phyloP scores from a whole-genome alignment of 2,329 filamentous ascomycete species.

The Apiospora aurea region DNA sequence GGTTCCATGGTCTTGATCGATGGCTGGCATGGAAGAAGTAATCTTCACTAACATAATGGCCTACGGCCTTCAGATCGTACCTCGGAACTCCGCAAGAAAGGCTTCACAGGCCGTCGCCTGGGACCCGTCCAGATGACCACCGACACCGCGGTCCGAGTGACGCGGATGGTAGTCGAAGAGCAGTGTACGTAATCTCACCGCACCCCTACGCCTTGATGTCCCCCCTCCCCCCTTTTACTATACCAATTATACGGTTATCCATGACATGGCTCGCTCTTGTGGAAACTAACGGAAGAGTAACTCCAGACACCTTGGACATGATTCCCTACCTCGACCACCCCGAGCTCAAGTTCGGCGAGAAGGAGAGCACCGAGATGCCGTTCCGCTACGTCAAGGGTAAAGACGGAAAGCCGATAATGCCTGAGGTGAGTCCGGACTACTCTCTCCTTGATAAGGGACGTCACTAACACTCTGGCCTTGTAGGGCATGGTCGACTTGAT shows the following conservation, averaged over 20 bases:
- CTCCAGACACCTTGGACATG: conserved; percentile 75
- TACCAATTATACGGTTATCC: too few species aligned
- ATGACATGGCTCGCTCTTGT: too few species aligned
- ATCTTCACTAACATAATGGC: neutral
- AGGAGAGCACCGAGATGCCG: conserved; percentile 96
- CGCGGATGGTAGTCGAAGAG: conserved; percentile 85
- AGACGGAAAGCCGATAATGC: conserved; percentile 86
- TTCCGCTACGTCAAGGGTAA: conserved; percentile 89
- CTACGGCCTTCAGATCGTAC: conserved; percentile 73
- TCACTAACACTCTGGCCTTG: conserved; percentile 33
- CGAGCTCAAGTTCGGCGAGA: conserved; percentile 86
- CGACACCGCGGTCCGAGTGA: conserved; percentile 94
- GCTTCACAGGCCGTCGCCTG: conserved; percentile 84
- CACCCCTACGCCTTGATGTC: neutral
- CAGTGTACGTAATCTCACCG: conserved; percentile 65
- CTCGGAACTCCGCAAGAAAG: conserved; percentile 93
- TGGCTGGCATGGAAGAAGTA: neutral
- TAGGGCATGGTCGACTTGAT: conserved; percentile 96
- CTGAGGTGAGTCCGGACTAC: conserved; percentile 66
- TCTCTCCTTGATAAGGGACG: neutral
- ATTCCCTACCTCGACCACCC: conserved; percentile 88
- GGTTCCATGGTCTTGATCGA: neutral
- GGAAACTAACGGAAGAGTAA: too few species aligned
- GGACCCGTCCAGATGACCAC: conserved; percentile 98
- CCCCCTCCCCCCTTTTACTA: too few species aligned